phyloP scores from a whole-genome alignment of 2,329 filamentous ascomycete species.

The Sclerotiophoma versabilis region DNA sequence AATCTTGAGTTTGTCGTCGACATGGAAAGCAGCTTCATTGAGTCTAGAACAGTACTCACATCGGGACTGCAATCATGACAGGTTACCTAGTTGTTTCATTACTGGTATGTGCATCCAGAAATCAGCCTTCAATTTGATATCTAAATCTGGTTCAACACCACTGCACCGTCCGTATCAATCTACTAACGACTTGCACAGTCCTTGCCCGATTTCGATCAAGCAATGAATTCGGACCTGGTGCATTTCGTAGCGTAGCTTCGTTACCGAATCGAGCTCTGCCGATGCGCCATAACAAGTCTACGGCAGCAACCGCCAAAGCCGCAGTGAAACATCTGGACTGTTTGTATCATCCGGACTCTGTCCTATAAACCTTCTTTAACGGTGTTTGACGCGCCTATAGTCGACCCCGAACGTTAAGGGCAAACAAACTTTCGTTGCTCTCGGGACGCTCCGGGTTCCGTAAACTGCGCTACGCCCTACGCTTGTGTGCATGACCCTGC shows the following conservation, averaged over 20 bases:
- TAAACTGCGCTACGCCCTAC: slow-evolving; percentile 7
- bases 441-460: background rate
- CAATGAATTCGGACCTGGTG: background rate
- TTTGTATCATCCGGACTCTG: slow-evolving; percentile 3
- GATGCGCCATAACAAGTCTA: background rate
- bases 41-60: background rate
- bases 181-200: background rate
- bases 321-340: background rate
- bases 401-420: slow-evolving; percentile 7
- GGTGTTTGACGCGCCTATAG: slow-evolving; percentile 4
- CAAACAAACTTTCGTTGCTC: slow-evolving; percentile 2
- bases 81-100: background rate
- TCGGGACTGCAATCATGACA: background rate
- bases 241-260: background rate
- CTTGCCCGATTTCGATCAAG: background rate
- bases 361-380: background rate
- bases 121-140: background rate
- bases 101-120: background rate
- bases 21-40: background rate
- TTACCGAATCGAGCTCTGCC: background rate
- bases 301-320: slow-evolving; percentile 5
- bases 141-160: background rate
- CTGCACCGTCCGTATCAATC: background rate
- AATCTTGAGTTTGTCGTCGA: background rate
- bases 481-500: background rate